Evolutionary conservation across 2,329 filamentous ascomycete species (phyloP), one percentile per base, ranked within the genome.

Genomic region (Diplodia intermedia): DNA sequence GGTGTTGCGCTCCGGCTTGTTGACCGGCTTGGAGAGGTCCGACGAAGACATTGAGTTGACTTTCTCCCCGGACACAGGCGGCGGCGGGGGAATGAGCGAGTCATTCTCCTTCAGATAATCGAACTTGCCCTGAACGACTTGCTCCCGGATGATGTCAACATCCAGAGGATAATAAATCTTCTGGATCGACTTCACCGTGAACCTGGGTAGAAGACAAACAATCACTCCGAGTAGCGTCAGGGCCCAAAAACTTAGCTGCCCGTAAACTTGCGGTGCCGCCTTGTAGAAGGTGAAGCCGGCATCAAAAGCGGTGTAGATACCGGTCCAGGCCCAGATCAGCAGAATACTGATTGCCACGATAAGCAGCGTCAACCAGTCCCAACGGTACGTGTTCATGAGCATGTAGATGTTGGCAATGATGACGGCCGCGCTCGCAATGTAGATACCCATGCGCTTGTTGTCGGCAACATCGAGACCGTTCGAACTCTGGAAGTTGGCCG

Each of bases 311-410:
- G 89, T 89, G 81, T 96, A 99, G 47, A 97, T 86, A 36, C 93
- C 95, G 6, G 95, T 97, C 93, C 95, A 98, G 82, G 97, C 91
- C 84, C 93, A 99, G 75, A 98, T 88, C 74, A 97, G 87, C 36
- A 98, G 78, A 70, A 91, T 91, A 80, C 93, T 97, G 78, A 98
- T 86, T 29, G 81, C 81, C 63, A 96, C 90, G 70, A 97, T 90
- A 69, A 97, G 83, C 26, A 94, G 80, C 81, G 96, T 96, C 74
- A 99, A 84, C 94, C 94, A 99, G 79, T 99, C 95, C 95, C 95
- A 99, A 69, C 94, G 89, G 79, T 97, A 98, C 0, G 92, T 96
- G 81, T 99, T 99, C 82, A 98, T 89, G 71, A 99, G 84, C 72
- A 99, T 92, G 82, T 98, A 99, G 69, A 90, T 83, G 79, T 99